Evolutionary conservation across 495 filamentous ascomycete species (phyloP), one percentile per base, ranked within the genome.

Genomic region (Talaromyces trachyspermus): DNA sequence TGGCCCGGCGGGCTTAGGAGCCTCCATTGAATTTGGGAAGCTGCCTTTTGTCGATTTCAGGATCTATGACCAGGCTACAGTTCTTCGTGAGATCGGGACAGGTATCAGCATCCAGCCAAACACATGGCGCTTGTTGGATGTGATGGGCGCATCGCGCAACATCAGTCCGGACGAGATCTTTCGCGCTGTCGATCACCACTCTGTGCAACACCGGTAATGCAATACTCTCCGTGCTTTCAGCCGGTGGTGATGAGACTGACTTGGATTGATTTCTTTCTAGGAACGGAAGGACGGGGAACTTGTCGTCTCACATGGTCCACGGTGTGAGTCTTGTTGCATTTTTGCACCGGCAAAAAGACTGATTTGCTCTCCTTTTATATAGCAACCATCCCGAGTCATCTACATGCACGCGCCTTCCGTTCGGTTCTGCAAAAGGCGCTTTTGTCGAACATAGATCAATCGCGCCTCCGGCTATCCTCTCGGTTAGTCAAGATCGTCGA

Each of bases 51-150:
- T 75, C 7, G 52, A 66, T 10, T 58, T 71, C 1, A 68, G 51
- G 7, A 58, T 77, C 7, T 79, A 76, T 35, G 75, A 79, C 39
- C 67, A 75, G 36, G 70, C 69, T 10, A 56, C 45, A 3, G 63
- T 69, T 43, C 55, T 76, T 12, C 56, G 68, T 15, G 73, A 77
- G 48, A 64, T 73, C 3, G 74, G 74, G 2, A 70, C 71, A 0
- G 74, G 73, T 15, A 43, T 54, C 40, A 23, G 20, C 26, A 11
- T 49, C 49, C 57, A 60, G 44, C 48, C 25, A 2, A 57, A 60
- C 15, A 60, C 57, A 1, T 63, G 57, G 55, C 52, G 60, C 11
- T 53, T 60, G 57, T 33, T 60, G 8, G 57, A 60, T 32, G 41
- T 35, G 3, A 41, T 58, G 27, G 57, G 50, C 1, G 57, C 49